Conservation (phyloP, 768 basidiomycete species). For the Solioccasus polychromus region DNA sequence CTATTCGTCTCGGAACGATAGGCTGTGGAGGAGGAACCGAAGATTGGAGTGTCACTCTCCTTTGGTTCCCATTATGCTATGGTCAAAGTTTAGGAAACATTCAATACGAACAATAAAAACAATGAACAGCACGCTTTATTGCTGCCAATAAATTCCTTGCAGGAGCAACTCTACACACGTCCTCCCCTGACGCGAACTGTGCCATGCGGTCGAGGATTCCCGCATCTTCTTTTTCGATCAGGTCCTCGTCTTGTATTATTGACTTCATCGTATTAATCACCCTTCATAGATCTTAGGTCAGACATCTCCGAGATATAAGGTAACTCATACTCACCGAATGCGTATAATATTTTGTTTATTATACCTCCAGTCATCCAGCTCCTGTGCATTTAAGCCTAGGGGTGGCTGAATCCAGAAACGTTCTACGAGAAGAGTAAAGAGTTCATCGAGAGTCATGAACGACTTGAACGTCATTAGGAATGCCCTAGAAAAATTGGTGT, state of each 20-base stretch:
- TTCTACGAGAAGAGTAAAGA: conserved; percentile 52
- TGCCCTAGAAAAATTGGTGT: conserved; percentile 54
- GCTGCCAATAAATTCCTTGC: conserved; percentile 48
- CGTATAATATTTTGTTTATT: conserved; percentile 59
- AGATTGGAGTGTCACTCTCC: conserved; percentile 34
- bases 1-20: conserved; percentile 44
- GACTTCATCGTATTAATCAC: conserved; percentile 65
- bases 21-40: conserved; percentile 48
- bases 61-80: conserved; percentile 33
- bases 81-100: conserved; percentile 1
- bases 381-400: conserved; percentile 36
- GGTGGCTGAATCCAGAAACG: conserved; percentile 60
- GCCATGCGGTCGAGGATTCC: conserved; percentile 52
- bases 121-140: conserved; percentile 51
- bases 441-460: conserved; percentile 52
- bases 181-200: conserved; percentile 46
- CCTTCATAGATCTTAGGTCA: conserved; percentile 28
- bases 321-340: conserved; percentile 42
- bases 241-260: conserved; percentile 54
- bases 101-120: background rate
- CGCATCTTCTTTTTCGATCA: conserved; percentile 53
- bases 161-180: conserved; percentile 39
- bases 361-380: conserved; percentile 53
- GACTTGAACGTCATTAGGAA: conserved; percentile 72
- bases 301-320: background rate